Base-by-base conservation (phyloP, 2,329 filamentous ascomycete species). In the Fusarium sp. region DNA sequence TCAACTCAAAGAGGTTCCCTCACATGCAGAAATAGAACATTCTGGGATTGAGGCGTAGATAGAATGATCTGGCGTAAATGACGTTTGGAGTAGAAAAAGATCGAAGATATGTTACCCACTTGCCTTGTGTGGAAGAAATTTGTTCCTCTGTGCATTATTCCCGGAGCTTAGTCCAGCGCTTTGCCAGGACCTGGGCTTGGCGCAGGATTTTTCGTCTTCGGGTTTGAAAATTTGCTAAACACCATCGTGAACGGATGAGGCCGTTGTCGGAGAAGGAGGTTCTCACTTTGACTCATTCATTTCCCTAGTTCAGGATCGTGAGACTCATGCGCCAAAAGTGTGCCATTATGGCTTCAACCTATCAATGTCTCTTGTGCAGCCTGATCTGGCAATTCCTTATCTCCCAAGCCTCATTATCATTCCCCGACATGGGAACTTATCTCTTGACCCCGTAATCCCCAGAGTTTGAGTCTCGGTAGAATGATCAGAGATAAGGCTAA, bases 361-460 rank as follows among this genome's bases (percentile, higher is more conserved):
- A 29, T 46, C 38, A 54, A 35, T 59, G 37, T 12, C 23, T 60
- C n/a, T 25, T 61, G 42, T 27, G 35, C 51, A 23, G 39, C 51
- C 60, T 57, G 38, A 70, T 63, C 25, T 46, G 46, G 63, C 23
- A 72, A 57, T 39, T 37, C 48, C 70, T 73, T 73, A 73, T 73
- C 70, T 67, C 21, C 45, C 58, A 42, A 69, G 61, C 27, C 37
- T 42, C 21, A 29, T 44, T 67, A 49, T 62, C 67, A 55, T 56
- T 54, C 69, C 60, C 65, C 45, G 25, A 38, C 59, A 51, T 49
- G 48, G 56, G 48, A 71, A 70, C 51, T 66, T 72, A 70, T 72
- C 69, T 70, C 23, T 70, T 21, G 60, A 72, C 69, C 70, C 70
- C 58, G 38, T 66, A 67, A 71, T 67, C 70, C 70, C 70, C 70